A percentile compares a stretch with the other conserved stretches of the same genome.
Conservation (phyloP, 2,329 filamentous ascomycete species). For the Sclerotinia nivalis region DNA sequence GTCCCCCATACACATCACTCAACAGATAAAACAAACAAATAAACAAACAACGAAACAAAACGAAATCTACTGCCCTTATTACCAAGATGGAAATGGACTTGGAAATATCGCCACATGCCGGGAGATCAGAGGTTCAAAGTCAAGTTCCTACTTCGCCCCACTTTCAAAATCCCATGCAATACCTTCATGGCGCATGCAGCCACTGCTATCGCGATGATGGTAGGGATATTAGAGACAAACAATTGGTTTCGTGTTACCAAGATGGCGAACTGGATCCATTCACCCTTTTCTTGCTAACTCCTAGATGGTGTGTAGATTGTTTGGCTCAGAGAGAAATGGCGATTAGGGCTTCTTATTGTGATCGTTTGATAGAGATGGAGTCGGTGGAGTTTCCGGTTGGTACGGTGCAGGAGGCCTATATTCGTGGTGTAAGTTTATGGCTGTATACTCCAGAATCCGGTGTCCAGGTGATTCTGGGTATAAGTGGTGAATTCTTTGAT, state of each 20-base stretch:
- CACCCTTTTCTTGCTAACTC: conserved; percentile 18
- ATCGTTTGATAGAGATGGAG: conserved; percentile 12
- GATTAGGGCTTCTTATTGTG: conserved; percentile 13
- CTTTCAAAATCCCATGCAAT: conserved; percentile 7
- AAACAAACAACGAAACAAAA: not conserved
- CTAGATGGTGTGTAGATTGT: conserved; percentile 20
- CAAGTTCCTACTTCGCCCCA: conserved; percentile 5
- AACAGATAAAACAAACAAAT: not conserved
- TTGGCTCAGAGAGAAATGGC: conserved; percentile 6
- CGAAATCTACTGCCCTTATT: not conserved
- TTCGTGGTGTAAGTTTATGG: conserved; percentile 11
- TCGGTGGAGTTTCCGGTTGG: conserved; percentile 1
- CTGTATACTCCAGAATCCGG: not conserved
- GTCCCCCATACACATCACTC: not conserved
- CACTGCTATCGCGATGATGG: conserved; percentile 20
- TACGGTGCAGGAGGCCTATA: conserved; percentile 15
- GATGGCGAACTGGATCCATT: not conserved
- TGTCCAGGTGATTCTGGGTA: not conserved
- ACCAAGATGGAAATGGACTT: conserved; percentile 10
- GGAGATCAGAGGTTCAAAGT: conserved; percentile 3
- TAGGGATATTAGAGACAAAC: conserved; percentile 17
- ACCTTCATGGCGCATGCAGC: conserved; percentile 18
- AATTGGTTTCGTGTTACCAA: conserved; percentile 12
- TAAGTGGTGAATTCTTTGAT: not conserved
- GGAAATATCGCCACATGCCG: conserved; percentile 9